phyloP scores from a whole-genome alignment of 2,329 filamentous ascomycete genomes.

The Arachnomyces sp. region DNA sequence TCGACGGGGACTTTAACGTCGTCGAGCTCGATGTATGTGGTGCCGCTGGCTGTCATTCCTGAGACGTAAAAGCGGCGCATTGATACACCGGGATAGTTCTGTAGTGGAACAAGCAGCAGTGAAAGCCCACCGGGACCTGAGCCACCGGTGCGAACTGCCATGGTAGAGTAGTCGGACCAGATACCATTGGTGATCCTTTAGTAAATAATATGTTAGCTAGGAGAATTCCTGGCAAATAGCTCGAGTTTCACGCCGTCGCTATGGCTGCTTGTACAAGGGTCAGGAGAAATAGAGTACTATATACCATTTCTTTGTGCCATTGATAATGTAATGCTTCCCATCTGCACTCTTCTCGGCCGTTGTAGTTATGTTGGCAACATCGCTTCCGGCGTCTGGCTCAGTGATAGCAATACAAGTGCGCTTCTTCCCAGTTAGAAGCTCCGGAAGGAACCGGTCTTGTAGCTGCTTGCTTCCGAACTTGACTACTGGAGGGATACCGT shows the following conservation, averaged over 20 bases:
- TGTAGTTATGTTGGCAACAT: slow-evolving; percentile 66
- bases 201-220: background rate
- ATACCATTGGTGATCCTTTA: slow-evolving; percentile 62
- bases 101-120: slow-evolving; percentile 63
- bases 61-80: slow-evolving; percentile 62
- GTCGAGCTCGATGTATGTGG: slow-evolving; percentile 68
- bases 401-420: slow-evolving; percentile 71
- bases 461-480: slow-evolving; percentile 58
- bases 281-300: background rate
- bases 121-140: slow-evolving; percentile 57
- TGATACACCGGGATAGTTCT: slow-evolving; percentile 56
- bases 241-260: too few species aligned
- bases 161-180: slow-evolving; percentile 60
- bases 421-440: slow-evolving; percentile 59
- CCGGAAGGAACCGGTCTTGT: slow-evolving; percentile 60
- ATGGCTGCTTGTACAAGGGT: too few species aligned
- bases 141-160: slow-evolving; percentile 67
- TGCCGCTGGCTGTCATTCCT: slow-evolving; percentile 59
- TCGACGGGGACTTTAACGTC: slow-evolving; percentile 64
- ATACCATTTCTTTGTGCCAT: slow-evolving; percentile 70
- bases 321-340: slow-evolving; percentile 62
- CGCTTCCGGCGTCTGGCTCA: slow-evolving; percentile 65
- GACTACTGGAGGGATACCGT: slow-evolving; percentile 63
- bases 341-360: slow-evolving; percentile 56
- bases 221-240: background rate